Base-by-base conservation (phyloP, 2,329 filamentous ascomycete genomes). In the Fragosphaeria purpurea region DNA sequence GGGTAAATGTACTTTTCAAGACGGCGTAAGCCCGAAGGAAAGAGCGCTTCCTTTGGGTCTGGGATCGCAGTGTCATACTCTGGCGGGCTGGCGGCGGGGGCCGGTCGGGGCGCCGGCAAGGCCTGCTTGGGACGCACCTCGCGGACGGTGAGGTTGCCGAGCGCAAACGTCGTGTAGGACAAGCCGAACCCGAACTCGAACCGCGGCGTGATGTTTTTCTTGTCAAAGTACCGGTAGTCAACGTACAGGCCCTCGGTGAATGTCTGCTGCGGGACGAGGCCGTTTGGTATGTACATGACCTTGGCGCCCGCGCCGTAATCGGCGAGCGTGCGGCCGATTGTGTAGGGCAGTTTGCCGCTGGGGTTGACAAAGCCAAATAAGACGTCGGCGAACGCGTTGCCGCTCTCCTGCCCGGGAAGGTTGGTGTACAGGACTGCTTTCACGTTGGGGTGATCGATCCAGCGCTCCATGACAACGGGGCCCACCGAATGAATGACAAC, bases 191-290 rank as follows among this genome's bases (percentile, higher is more conserved):
- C 90, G 59, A 96, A 96, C 44, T 88, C 85, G 62, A 83, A 96
- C 1, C 86, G 83, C 1, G 90, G 90, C 5, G 73, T 72, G 53
- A 93, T 83, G 51, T 75, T 72, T 50, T 83, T 67, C 62, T 85
- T 86, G 70, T 95, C 89, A 58, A 96, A 90, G 65, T 90, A 79
- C 10, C 89, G 83, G 68, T 96, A 95, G 70, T 96, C 91, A 57
- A 94, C 82, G 62, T 90, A 90, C 0, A 95, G 68, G 0, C 88
- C 88, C 62, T 95, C 88, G 1, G 74, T 76, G 63, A 93, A 95
- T 56, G 88, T 82, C 58, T 94, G 87, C 61, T 95, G 88, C 0
- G 88, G 87, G 1, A 83, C 72, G 4, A 86, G 69, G 12, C 75
- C 79, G 57, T 87, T 85, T 0, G 85, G 79, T 46, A 80, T 70